Evolutionary conservation across 345 rosid genomes (phyloP).

Genomic region (Hibiscus tridactylites): DNA sequence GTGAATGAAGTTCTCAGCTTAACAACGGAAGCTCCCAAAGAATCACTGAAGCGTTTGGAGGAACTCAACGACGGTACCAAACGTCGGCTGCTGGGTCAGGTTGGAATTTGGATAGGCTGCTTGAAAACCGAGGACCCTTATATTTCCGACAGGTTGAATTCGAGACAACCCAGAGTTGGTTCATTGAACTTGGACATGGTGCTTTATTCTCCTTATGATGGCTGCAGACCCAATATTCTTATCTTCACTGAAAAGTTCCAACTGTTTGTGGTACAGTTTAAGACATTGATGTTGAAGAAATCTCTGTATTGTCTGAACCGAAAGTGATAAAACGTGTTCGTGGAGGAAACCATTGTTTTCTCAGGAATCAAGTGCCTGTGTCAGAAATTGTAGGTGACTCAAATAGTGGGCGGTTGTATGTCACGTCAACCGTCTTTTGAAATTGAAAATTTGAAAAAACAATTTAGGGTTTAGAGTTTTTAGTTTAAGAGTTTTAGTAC

Average conservation of each 20-base stretch:
- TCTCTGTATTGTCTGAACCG: neutral
- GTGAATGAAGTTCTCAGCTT: neutral
- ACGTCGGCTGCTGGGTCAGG: neutral
- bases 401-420: no score
- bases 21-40: neutral
- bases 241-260: neutral
- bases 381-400: no score
- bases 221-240: neutral
- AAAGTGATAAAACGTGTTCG: neutral
- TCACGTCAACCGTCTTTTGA: neutral
- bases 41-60: constrained; percentile 5
- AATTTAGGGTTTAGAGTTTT: no score
- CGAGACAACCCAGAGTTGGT: neutral
- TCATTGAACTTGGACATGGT: constrained; percentile 6
- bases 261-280: neutral
- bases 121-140: neutral
- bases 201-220: constrained; percentile 1
- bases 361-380: no score
- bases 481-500: no score
- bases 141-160: neutral
- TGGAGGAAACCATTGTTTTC: no score
- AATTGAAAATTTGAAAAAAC: no score
- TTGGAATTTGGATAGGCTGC: no score
- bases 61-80: neutral
- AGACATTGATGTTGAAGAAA: neutral